These are phyloP conservation scores for Fusarium sp. DNA, from an alignment of 2,329 filamentous ascomycete genomes.

Conservation along the genomic window DNA sequence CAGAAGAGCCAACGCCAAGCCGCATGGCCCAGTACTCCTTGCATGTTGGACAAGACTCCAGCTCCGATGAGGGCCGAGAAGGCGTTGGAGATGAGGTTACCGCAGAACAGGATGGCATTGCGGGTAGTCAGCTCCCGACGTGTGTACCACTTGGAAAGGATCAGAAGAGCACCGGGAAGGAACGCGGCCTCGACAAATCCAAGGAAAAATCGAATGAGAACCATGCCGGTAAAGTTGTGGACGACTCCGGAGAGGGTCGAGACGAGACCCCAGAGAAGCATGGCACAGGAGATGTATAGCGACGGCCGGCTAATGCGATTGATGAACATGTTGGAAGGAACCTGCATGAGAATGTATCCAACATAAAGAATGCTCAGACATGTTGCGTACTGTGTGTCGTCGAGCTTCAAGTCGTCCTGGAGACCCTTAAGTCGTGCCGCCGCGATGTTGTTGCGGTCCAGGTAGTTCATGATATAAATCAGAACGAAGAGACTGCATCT, in stretches of 20 bases:
- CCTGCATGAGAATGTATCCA: constrained; percentile 74
- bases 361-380: constrained; percentile 74
- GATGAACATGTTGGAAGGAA: constrained; percentile 69
- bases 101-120: constrained; percentile 69
- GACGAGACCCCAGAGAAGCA: constrained; percentile 71
- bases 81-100: constrained; percentile 70
- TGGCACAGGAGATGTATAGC: constrained; percentile 63
- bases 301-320: constrained; percentile 65
- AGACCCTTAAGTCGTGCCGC: constrained; percentile 74
- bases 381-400: constrained; percentile 71
- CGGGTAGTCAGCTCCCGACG: constrained; percentile 66
- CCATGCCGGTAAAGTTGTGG: constrained; percentile 65
- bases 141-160: constrained; percentile 76
- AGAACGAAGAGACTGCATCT: constrained; percentile 76
- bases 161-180: constrained; percentile 71
- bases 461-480: constrained; percentile 82
- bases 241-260: constrained; percentile 67
- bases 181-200: constrained; percentile 75
- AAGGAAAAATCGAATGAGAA: constrained; percentile 68
- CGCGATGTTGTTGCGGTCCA: constrained; percentile 76
- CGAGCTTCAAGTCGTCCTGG: constrained; percentile 68
- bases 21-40: constrained; percentile 63
- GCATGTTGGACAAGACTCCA: constrained; percentile 69
- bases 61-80: constrained; percentile 70
- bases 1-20: constrained; percentile 73